Conservation (phyloP, 495 filamentous ascomycete species). For the Lophiostoma macrostomum region DNA sequence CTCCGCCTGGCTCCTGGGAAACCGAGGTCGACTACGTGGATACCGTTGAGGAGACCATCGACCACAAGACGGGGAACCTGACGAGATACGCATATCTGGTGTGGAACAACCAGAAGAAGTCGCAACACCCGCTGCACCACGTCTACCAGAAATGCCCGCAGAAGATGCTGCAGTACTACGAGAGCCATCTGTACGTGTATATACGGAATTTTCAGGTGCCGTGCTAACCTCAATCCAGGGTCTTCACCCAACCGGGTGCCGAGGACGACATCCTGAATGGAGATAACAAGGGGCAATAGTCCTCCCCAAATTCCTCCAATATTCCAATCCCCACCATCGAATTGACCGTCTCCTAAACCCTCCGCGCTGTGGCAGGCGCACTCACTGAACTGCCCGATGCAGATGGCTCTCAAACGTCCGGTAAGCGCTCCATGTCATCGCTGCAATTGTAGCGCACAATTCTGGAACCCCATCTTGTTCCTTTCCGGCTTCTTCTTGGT, state of each 20-base stretch:
- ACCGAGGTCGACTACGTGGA: constrained; percentile 52
- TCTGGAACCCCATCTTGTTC: too few relatives aligned
- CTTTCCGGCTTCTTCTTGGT: too few relatives aligned
- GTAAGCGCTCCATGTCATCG: too few relatives aligned
- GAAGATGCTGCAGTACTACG: constrained; percentile 44
- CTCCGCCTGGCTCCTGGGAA: constrained; percentile 58
- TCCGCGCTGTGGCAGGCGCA: too few relatives aligned
- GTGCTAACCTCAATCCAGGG: not conserved
- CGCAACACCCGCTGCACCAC: constrained; percentile 37
- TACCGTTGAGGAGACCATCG: constrained; percentile 49
- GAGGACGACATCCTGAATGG: too few relatives aligned
- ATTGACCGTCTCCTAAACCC: too few relatives aligned
- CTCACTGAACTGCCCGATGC: too few relatives aligned
- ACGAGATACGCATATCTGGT: constrained; percentile 51
- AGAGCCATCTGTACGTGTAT: constrained; percentile 41
- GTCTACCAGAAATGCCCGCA: constrained; percentile 45
- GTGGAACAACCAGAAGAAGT: constrained; percentile 52
- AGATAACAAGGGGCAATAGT: too few relatives aligned
- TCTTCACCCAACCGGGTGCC: constrained; percentile 8
- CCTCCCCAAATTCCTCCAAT: too few relatives aligned
- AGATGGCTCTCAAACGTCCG: too few relatives aligned
- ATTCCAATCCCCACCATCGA: too few relatives aligned
- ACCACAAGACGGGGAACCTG: constrained; percentile 38
- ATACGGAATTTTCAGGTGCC: not conserved
- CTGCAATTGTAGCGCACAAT: too few relatives aligned